These are phyloP conservation scores for Boletus barrowsii DNA, from an alignment of 768 basidiomycete genomes.

Conservation along the genomic window DNA sequence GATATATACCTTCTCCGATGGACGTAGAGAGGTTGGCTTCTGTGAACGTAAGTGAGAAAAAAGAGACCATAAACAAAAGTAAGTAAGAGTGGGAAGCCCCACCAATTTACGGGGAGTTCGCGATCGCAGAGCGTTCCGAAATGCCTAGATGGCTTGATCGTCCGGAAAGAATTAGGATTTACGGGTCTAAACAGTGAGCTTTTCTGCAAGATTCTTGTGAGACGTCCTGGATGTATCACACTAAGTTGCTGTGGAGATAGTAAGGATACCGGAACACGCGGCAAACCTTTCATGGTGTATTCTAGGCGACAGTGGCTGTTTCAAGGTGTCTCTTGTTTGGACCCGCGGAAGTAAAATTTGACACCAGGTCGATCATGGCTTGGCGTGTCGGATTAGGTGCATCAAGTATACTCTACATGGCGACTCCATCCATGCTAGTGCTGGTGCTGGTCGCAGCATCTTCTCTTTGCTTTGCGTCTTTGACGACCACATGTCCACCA, in stretches of 20 bases:
- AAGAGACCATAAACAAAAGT: too few relatives aligned
- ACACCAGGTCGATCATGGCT: not conserved
- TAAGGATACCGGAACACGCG: not conserved
- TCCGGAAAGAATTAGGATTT: not conserved
- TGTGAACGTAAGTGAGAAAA: not conserved
- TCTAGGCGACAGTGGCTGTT: too few relatives aligned
- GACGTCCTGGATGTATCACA: too few relatives aligned
- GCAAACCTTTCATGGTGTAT: not conserved
- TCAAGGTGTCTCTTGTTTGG: not conserved
- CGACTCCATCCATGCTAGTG: not conserved
- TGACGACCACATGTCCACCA: constrained; percentile 5
- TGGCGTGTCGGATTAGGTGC: not conserved
- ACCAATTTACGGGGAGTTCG: not conserved
- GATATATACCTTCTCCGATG: not conserved
- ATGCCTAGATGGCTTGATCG: not conserved
- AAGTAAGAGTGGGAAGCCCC: not conserved
- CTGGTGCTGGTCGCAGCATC: not conserved
- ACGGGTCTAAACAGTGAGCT: not conserved
- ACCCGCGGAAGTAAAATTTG: constrained; percentile 8
- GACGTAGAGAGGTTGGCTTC: not conserved
- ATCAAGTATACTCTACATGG: not conserved
- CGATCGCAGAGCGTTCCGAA: not conserved
- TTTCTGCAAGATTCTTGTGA: not conserved
- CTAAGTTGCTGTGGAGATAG: not conserved
- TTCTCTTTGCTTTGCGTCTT: not conserved